A percentile compares a stretch with the other conserved stretches of the same genome.
These are phyloP conservation scores for Populus nigra DNA, from an alignment of 345 rosid species.

Conservation along the genomic window DNA sequence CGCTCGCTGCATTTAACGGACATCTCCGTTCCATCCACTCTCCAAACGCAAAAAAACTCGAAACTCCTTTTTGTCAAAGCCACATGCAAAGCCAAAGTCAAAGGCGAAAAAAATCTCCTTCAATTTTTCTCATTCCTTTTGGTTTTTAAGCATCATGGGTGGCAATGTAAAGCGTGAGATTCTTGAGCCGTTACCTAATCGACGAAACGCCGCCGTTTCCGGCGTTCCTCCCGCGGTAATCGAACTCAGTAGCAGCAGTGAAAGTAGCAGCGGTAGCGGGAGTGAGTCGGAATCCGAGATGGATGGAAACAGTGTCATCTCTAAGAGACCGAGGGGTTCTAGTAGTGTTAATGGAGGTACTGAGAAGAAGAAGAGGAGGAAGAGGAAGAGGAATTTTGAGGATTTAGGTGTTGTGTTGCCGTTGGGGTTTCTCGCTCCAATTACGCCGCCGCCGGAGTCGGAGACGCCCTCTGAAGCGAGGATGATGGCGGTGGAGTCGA, in stretches of 20 bases:
- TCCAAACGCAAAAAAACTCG: too few species aligned
- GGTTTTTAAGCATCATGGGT: constrained; percentile 14
- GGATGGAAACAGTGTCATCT: constrained; percentile 21
- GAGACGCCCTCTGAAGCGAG: constrained; percentile 10
- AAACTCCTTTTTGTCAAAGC: too few species aligned
- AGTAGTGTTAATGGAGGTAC: constrained; percentile 13
- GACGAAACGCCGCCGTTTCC: constrained; percentile 4
- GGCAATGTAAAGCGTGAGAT: constrained; percentile 53
- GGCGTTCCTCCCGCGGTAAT: constrained; percentile 30
- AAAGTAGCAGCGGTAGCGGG: constrained; percentile 28
- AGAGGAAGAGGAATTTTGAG: constrained; percentile 25
- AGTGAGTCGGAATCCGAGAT: constrained; percentile 53
- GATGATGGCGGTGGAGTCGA: neutral
- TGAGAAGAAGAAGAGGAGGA: constrained; percentile 14
- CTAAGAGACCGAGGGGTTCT: constrained; percentile 31
- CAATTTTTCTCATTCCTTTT: neutral
- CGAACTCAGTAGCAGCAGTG: constrained; percentile 49
- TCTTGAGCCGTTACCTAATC: constrained; percentile 13
- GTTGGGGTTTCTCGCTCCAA: constrained; percentile 49
- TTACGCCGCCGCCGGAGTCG: constrained; percentile 20
- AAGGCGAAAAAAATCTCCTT: too few species aligned
- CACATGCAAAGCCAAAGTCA: neutral
- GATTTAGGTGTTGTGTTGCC: constrained; percentile 39
- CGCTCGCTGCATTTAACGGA: too few species aligned
- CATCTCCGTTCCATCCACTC: too few species aligned